These are phyloP conservation scores for Aspergillus puulaauensis DNA, from an alignment of 2,329 filamentous ascomycete species.

Conservation along the genomic window DNA sequence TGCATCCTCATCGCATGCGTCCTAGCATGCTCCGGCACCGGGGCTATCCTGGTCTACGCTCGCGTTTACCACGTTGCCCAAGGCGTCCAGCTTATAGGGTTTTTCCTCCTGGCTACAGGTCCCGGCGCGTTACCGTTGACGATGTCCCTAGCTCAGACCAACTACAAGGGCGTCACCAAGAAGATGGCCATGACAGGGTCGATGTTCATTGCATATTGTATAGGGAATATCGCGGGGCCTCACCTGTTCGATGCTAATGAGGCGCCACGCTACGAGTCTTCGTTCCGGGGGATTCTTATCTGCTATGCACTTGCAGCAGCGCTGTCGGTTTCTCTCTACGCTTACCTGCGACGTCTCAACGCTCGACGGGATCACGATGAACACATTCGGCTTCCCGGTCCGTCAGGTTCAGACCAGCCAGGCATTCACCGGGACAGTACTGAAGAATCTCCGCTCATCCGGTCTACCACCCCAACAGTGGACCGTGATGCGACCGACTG, in stretches of 20 bases:
- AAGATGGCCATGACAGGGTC: slow-evolving; percentile 60
- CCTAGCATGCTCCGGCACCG: slow-evolving; percentile 53
- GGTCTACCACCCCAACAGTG: slow-evolving; percentile 37
- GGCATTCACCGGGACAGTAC: slow-evolving; percentile 22
- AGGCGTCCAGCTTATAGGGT: slow-evolving; percentile 55
- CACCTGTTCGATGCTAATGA: slow-evolving; percentile 55
- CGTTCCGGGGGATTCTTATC: slow-evolving; percentile 57
- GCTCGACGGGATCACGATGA: slow-evolving; percentile 43
- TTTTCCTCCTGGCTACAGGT: slow-evolving; percentile 57
- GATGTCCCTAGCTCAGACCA: slow-evolving; percentile 56
- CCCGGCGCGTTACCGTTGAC: slow-evolving; percentile 56
- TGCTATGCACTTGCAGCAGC: slow-evolving; percentile 55
- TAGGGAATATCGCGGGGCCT: slow-evolving; percentile 57
- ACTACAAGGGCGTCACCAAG: slow-evolving; percentile 59
- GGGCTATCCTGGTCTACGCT: slow-evolving; percentile 55
- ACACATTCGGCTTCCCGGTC: slow-evolving; percentile 19
- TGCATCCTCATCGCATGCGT: slow-evolving; percentile 47
- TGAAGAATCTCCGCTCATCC: slow-evolving; percentile 28
- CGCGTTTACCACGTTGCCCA: slow-evolving; percentile 36
- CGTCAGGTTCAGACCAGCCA: slow-evolving; percentile 38
- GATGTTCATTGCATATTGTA: slow-evolving; percentile 57
- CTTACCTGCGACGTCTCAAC: slow-evolving; percentile 52
- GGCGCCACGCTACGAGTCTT: slow-evolving; percentile 54
- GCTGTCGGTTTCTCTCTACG: slow-evolving; percentile 46
- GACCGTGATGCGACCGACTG: slow-evolving; percentile 60